phyloP scores from a whole-genome alignment of 495 filamentous ascomycete genomes.

The Talaromyces nanjingensis region DNA sequence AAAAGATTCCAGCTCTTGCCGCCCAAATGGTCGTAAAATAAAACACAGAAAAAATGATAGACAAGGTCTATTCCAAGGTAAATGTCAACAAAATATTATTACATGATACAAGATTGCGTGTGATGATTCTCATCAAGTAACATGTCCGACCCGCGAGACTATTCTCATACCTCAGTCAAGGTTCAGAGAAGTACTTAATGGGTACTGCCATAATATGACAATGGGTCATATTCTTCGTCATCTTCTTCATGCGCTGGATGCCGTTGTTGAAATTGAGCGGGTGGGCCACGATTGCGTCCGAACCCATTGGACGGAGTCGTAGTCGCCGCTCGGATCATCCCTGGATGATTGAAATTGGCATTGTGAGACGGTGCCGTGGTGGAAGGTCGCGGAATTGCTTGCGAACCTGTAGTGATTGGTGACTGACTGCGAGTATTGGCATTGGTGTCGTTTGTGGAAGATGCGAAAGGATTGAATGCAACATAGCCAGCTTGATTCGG shows the following conservation, averaged over 20 bases:
- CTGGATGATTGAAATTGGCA: background rate
- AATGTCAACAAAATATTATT: background rate
- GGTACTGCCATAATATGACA: slow-evolving; percentile 8
- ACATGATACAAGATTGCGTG: slow-evolving; percentile 3
- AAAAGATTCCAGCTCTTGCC: slow-evolving; percentile 8
- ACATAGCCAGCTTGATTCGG: slow-evolving; percentile 16
- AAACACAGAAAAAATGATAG: background rate
- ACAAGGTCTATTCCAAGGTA: background rate
- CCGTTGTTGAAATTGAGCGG: background rate
- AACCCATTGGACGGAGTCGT: slow-evolving; percentile 8
- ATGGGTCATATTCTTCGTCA: slow-evolving; percentile 8
- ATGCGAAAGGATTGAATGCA: slow-evolving; percentile 21
- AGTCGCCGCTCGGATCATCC: slow-evolving; percentile 3
- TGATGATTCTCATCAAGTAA: background rate
- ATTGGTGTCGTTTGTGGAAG: slow-evolving; percentile 1
- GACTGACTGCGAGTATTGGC: background rate
- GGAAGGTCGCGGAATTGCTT: background rate
- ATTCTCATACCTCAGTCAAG: background rate
- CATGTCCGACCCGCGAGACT: slow-evolving; percentile 2
- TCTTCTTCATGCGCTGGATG: background rate
- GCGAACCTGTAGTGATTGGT: background rate
- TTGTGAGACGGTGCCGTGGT: slow-evolving; percentile 1
- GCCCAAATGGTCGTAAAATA: background rate
- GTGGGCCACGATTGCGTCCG: background rate
- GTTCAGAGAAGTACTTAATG: background rate